These are phyloP conservation scores for Trichoderma koningii DNA, from an alignment of 2,329 filamentous ascomycete genomes.

Conservation along the genomic window DNA sequence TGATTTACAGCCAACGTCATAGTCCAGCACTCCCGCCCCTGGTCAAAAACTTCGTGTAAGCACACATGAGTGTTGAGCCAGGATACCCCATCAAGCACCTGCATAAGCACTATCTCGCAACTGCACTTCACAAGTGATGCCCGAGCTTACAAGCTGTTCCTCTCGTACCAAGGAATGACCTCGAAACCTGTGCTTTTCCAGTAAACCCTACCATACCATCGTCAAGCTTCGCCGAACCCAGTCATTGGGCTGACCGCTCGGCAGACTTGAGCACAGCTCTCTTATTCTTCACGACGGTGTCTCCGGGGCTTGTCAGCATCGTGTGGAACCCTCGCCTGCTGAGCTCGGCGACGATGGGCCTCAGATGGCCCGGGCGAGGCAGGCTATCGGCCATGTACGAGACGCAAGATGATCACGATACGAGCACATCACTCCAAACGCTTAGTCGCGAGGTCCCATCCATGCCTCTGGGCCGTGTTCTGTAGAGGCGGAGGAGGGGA, in stretches of 20 bases:
- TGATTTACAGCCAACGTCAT: too few relatives aligned
- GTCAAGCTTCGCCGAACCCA: background rate
- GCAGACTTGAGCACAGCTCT: background rate
- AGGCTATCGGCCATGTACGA: background rate
- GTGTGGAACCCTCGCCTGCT: background rate
- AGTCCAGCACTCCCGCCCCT: too few relatives aligned
- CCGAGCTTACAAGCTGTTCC: too few relatives aligned
- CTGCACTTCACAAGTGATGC: too few relatives aligned
- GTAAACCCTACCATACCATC: too few relatives aligned
- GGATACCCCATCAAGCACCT: too few relatives aligned
- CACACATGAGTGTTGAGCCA: too few relatives aligned
- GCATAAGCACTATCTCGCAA: too few relatives aligned
- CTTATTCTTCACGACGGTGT: background rate
- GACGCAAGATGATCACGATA: background rate
- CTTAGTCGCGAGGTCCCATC: background rate
- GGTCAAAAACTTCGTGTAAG: too few relatives aligned
- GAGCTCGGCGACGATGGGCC: too few relatives aligned
- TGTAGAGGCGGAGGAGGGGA: background rate
- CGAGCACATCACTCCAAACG: background rate
- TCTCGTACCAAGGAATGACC: background rate
- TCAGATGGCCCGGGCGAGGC: background rate
- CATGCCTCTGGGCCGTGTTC: background rate
- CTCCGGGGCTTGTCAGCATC: background rate
- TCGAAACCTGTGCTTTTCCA: too few relatives aligned
- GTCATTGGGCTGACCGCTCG: slow-evolving; percentile 11